Percentiles rank a stretch among this genome's conserved stretches.
Evolutionary conservation across 495 filamentous ascomycete species (phyloP).

Genomic region (Penicillium macrosclerotiorum): DNA sequence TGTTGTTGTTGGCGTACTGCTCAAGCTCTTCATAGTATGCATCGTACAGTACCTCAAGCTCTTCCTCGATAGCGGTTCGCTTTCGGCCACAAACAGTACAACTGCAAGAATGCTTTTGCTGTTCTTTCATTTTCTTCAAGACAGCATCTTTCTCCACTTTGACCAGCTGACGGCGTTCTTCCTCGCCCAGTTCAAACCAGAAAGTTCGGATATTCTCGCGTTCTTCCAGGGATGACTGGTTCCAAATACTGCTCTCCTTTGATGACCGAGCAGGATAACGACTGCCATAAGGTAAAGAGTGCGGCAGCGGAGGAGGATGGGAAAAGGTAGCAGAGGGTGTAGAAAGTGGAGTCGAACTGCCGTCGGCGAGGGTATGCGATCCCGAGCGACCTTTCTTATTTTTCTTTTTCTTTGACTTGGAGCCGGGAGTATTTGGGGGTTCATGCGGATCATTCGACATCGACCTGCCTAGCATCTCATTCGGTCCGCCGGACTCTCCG

Average conservation of each 20-base stretch:
- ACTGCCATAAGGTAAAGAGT: slow-evolving; percentile 24
- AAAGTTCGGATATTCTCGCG: slow-evolving; percentile 97
- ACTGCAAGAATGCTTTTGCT: slow-evolving; percentile 98
- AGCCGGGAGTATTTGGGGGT: slow-evolving; percentile 11
- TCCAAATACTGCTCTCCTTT: slow-evolving; percentile 88
- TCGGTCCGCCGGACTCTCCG: slow-evolving; percentile 7
- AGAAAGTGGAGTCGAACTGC: slow-evolving; percentile 43
- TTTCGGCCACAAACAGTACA: slow-evolving; percentile 97
- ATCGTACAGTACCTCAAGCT: slow-evolving; percentile 97
- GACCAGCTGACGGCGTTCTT: slow-evolving; percentile 88
- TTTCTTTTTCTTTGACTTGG: slow-evolving; percentile 52
- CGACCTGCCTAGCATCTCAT: slow-evolving; percentile 3
- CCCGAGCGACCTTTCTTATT: slow-evolving; percentile 36
- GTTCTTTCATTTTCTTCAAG: slow-evolving; percentile 98
- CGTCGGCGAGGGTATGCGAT: slow-evolving; percentile 35
- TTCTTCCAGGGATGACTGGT: slow-evolving; percentile 88
- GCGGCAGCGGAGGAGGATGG: slow-evolving; percentile 41
- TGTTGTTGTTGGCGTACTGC: slow-evolving; percentile 91
- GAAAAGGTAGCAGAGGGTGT: slow-evolving; percentile 40
- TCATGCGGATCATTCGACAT: slow-evolving; percentile 16
- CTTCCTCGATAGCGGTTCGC: slow-evolving; percentile 95
- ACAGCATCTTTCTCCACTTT: slow-evolving; percentile 99
- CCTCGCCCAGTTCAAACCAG: slow-evolving; percentile 94
- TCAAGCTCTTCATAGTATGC: slow-evolving; percentile 98
- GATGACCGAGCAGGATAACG: slow-evolving; percentile 31